Conservation (phyloP, 306 rosid species). For the Aeschynomene evenia region DNA sequence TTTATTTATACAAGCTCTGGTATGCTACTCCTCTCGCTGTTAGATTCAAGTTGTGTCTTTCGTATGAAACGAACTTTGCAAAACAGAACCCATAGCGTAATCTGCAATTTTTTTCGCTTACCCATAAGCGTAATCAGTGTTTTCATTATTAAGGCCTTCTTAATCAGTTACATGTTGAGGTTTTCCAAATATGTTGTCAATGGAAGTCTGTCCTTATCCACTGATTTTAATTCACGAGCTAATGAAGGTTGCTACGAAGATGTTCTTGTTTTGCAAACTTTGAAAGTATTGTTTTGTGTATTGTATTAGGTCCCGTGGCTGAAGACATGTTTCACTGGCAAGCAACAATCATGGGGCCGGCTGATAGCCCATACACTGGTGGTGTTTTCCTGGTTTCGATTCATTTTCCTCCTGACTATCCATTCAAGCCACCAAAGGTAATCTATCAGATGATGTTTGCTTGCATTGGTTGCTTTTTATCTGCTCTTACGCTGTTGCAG, state of each 20-base stretch:
- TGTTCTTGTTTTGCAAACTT: neutral
- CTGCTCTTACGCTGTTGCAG: neutral
- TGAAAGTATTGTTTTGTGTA: neutral
- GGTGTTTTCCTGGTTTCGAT: conserved; percentile 84
- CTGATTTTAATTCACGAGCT: neutral
- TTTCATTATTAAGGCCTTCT: neutral
- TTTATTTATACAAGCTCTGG: neutral
- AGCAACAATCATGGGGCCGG: conserved; percentile 88
- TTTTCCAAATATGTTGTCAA: neutral
- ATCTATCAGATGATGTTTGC: neutral
- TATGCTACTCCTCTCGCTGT: neutral
- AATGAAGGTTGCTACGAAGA: neutral
- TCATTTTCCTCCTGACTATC: conserved; percentile 86
- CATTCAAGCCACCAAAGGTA: conserved; percentile 96
- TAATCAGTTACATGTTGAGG: neutral
- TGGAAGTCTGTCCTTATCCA: neutral
- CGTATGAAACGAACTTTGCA: neutral
- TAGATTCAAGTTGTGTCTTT: neutral
- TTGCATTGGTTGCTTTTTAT: neutral
- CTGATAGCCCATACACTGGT: conserved; percentile 82
- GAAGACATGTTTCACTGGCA: conserved; percentile 99
- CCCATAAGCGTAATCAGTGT: neutral
- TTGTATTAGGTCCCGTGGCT: conserved; percentile 71
- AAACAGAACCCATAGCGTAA: neutral
- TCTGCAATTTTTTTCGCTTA: neutral